Evolutionary conservation across 2,329 filamentous ascomycete genomes (phyloP).

Genomic region (Trichoderma sp.): DNA sequence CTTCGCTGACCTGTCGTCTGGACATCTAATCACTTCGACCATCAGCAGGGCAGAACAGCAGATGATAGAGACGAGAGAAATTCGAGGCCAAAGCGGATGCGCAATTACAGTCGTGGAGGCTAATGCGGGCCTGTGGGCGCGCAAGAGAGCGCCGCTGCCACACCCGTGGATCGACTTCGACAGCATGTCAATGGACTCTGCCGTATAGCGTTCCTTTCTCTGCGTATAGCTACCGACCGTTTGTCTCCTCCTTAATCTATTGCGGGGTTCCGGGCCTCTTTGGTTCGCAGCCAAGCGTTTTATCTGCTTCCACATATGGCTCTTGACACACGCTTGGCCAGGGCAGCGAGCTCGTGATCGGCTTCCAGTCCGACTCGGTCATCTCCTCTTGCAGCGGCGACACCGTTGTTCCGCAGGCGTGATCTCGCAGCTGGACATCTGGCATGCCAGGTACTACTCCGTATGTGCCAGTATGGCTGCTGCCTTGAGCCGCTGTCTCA

Average conservation of each 20-base stretch:
- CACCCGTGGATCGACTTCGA: conserved; percentile 16
- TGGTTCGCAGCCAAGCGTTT: conserved; percentile 19
- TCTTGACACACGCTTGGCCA: conserved; percentile 21
- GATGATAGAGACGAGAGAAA: background rate
- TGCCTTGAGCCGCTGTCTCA: conserved; percentile 8
- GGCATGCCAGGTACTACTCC: conserved; percentile 1
- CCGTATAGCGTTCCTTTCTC: conserved; percentile 4
- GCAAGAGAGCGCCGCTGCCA: conserved; percentile 15
- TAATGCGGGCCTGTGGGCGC: conserved; percentile 17
- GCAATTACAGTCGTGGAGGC: conserved; percentile 14
- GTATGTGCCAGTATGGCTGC: background rate
- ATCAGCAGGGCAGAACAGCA: background rate
- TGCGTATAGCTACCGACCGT: conserved; percentile 12
- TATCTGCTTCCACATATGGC: conserved; percentile 13
- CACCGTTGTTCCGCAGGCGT: conserved; percentile 22
- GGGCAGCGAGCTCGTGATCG: conserved; percentile 22
- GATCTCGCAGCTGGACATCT: conserved; percentile 22
- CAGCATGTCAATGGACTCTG: conserved; percentile 19
- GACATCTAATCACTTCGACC: background rate
- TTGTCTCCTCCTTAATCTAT: conserved; percentile 22
- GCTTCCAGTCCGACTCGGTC: conserved; percentile 23
- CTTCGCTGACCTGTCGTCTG: background rate
- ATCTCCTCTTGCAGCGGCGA: conserved; percentile 24
- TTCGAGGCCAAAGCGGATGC: conserved; percentile 10
- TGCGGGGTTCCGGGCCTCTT: conserved; percentile 13